Evolutionary conservation across 2,329 filamentous ascomycete species (phyloP), one percentile per base, ranked within the genome.

Genomic region (Aspergillus tamarii): DNA sequence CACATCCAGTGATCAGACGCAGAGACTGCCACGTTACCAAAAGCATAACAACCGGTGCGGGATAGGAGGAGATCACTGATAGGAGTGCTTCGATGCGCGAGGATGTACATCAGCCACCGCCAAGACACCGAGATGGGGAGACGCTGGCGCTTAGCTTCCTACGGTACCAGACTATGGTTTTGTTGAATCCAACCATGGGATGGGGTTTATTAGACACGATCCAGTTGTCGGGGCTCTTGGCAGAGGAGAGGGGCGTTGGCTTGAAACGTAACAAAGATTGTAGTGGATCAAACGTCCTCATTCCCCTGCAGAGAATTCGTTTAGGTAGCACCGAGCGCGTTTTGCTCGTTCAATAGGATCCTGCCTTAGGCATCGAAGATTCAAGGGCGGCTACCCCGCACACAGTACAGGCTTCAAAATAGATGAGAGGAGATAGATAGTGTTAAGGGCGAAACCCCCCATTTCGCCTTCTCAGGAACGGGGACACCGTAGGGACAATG

Each of bases 11-110:
- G 58, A 41, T 52, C 58, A 60, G 36, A 34, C 12, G n/a, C 2
- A 41, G 26, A 45, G 46, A 54, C 36, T 53, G 58, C 48, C 58
- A 60, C 58, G 58, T 60, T 54, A 53, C 26, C 34, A 39, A 45
- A 39, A 43, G 26, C n/a, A 60, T 39, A 55, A 55, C 30, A 55
- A 11, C 4, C 11, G 52, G 26, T 23, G 14, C 48, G 34, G 46
- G n/a, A 60, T 41, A 23, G 46, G 39, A 21, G 36, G 26, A 21
- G 58, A 60, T 54, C 58, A 52, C 36, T 48, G 36, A 60, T 60
- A 28, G 48, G 36, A 45, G 46, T 12, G 28, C 4, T 41, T 45
- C 2, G 19, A 53, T 50, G 28, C 32, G 43, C 43, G 53, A 56
- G 0, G 11, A 55, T 55, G 34, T 2, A 19, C 32, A 39, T 55